These are phyloP conservation scores for Betula pendula DNA, from an alignment of 306 rosid genomes.

Conservation along the genomic window DNA sequence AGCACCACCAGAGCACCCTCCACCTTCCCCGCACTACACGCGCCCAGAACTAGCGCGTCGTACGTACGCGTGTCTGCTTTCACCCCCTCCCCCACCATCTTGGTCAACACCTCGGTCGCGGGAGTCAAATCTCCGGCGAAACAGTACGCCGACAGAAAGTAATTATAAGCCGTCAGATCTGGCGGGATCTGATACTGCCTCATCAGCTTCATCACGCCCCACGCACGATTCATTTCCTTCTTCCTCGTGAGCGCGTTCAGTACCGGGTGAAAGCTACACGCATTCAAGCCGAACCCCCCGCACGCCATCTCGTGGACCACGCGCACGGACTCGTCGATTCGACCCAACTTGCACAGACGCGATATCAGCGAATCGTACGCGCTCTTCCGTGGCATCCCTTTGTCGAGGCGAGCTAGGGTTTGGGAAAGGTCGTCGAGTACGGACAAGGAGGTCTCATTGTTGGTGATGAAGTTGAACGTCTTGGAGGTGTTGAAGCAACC, in stretches of 20 bases:
- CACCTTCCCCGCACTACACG: conserved; percentile 51
- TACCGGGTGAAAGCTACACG: conserved; percentile 43
- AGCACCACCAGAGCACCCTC: conserved; percentile 56
- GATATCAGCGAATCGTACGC: conserved; percentile 55
- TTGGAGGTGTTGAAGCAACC: conserved; percentile 45
- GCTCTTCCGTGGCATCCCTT: conserved; percentile 34
- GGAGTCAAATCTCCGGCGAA: conserved; percentile 28
- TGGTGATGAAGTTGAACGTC: conserved; percentile 61
- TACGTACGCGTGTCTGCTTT: conserved; percentile 41
- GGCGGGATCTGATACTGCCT: conserved; percentile 24
- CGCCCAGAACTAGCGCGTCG: conserved; percentile 64
- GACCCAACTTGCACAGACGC: conserved; percentile 51
- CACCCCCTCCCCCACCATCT: conserved; percentile 41
- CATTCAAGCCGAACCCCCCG: conserved; percentile 16
- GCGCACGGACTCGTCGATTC: conserved; percentile 36
- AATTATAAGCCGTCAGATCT: conserved; percentile 38
- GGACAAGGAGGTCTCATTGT: conserved; percentile 25
- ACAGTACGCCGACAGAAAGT: conserved; percentile 39
- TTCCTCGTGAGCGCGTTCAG: conserved; percentile 33
- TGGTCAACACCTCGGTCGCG: conserved; percentile 35
- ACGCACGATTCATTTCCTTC: conserved; percentile 33
- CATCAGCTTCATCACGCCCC: conserved; percentile 47
- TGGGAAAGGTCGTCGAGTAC: conserved; percentile 22
- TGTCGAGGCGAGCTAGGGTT: conserved; percentile 42
- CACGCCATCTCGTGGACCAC: conserved; percentile 39